phyloP scores from a whole-genome alignment of 352 stramenopile species.

The Plasmopara halstedii region DNA sequence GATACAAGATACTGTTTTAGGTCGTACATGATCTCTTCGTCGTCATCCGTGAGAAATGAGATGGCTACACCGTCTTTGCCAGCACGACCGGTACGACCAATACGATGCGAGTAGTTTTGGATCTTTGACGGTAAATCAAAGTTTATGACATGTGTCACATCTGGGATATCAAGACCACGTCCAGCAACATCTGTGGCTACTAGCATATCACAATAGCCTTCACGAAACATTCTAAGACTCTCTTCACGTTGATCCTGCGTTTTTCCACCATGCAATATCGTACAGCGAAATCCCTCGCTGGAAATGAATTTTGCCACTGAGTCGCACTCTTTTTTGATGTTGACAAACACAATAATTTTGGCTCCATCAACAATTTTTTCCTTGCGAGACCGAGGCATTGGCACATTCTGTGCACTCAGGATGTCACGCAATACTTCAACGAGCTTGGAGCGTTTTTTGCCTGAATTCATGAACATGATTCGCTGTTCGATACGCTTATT shows the following conservation, averaged over 20 bases:
- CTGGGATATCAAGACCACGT: conserved; percentile 96
- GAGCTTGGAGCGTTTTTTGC: conserved; percentile 88
- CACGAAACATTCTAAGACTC: conserved; percentile 86
- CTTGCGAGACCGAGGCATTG: conserved; percentile 46
- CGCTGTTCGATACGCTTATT: conserved; percentile 98
- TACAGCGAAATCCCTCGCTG: conserved; percentile 82
- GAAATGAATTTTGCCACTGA: conserved; percentile 91
- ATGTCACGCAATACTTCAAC: conserved; percentile 84
- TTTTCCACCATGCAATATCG: conserved; percentile 96
- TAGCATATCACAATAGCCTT: conserved; percentile 84
- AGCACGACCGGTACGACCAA: conserved; percentile 96
- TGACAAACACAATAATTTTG: conserved; percentile 99
- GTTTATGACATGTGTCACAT: conserved; percentile 98
- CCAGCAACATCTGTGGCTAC: conserved; percentile 93
- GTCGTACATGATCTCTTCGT: conserved; percentile 96
- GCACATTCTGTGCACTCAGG: conserved; percentile 41
- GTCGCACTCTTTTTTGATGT: conserved; percentile 98
- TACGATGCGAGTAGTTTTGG: conserved; percentile 97
- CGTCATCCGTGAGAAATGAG: conserved; percentile 96
- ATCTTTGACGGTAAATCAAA: conserved; percentile 98
- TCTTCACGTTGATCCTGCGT: conserved; percentile 94
- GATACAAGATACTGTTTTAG: conserved; percentile 95
- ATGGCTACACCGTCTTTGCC: conserved; percentile 96
- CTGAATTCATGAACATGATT: conserved; percentile 89
- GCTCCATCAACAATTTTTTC: conserved; percentile 68